Conservation (phyloP, 345 rosid genomes). For the Microcos paniculata region DNA sequence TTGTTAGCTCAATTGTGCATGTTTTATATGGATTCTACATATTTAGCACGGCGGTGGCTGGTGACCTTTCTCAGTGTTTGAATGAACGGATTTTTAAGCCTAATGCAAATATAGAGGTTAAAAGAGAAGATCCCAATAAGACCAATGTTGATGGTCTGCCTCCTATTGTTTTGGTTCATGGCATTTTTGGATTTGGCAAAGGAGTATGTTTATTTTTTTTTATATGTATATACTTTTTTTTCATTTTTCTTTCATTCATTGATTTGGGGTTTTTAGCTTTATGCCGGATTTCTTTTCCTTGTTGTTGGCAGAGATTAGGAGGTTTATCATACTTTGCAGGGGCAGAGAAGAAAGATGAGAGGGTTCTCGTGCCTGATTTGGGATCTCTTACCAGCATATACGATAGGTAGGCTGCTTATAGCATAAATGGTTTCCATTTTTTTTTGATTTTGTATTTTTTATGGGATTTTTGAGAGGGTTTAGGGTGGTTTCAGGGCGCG, state of each 20-base stretch:
- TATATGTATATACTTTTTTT: background rate
- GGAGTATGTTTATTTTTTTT: conserved; percentile 50
- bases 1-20: conserved; percentile 77
- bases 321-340: conserved; percentile 96
- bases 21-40: conserved; percentile 74
- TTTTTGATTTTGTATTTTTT: background rate
- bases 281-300: background rate
- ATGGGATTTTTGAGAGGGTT: background rate
- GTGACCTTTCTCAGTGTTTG: conserved; percentile 66
- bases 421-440: background rate
- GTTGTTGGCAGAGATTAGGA: conserved; percentile 61
- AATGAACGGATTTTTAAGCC: conserved; percentile 53
- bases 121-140: conserved; percentile 29
- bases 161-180: conserved; percentile 94
- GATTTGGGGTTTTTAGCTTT: conserved; percentile 4
- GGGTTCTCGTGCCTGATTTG: conserved; percentile 95
- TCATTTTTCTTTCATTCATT: background rate
- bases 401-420: conserved; percentile 56
- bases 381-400: conserved; percentile 91
- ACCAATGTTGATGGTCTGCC: conserved; percentile 44
- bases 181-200: conserved; percentile 98
- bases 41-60: conserved; percentile 88
- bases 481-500: conserved; percentile 74
- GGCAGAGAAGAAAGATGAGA: conserved; percentile 95
- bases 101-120: conserved; percentile 37